Percentiles rank a stretch among this genome's conserved stretches.
Conservation (phyloP, 768 basidiomycete genomes). For the Auriscalpium orientale region DNA sequence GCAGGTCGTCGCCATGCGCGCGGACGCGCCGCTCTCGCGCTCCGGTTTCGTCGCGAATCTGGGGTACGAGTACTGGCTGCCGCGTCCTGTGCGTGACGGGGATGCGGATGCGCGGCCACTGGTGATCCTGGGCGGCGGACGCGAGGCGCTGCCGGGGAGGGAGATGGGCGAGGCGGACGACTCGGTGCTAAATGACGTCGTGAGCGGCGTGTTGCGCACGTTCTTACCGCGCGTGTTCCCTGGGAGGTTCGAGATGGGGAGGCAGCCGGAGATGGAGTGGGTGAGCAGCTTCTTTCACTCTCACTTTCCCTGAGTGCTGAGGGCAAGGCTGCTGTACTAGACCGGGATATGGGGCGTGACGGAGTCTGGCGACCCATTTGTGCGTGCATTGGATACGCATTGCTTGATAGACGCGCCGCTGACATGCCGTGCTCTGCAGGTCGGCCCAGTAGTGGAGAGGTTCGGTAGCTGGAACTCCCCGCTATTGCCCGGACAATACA, state of each 20-base stretch:
- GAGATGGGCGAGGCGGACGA: constrained; percentile 57
- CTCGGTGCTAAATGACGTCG: constrained; percentile 36
- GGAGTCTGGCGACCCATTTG: constrained; percentile 53
- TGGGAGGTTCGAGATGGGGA: constrained; percentile 37
- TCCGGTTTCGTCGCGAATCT: constrained; percentile 31
- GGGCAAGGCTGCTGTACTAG: constrained; percentile 28
- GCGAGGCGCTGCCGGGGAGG: constrained; percentile 34
- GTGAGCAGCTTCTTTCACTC: constrained; percentile 29
- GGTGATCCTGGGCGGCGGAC: constrained; percentile 67
- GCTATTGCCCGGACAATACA: constrained; percentile 51
- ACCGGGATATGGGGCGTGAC: constrained; percentile 83
- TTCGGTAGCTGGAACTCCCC: constrained; percentile 5
- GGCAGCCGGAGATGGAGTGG: constrained; percentile 77
- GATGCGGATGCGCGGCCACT: constrained; percentile 36
- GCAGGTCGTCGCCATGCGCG: constrained; percentile 49
- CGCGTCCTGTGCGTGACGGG: constrained; percentile 38
- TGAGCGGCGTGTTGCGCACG: constrained; percentile 42
- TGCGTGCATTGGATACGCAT: constrained; percentile 28
- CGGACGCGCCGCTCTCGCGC: constrained; percentile 32
- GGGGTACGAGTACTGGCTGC: constrained; percentile 76
- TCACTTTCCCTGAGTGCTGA: background rate
- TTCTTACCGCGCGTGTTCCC: constrained; percentile 58
- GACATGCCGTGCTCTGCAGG: constrained; percentile 29
- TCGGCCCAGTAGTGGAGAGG: constrained; percentile 46
- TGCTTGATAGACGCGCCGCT: background rate